Base-by-base conservation (phyloP, 768 basidiomycete genomes). In the Myochromella boudieri region DNA sequence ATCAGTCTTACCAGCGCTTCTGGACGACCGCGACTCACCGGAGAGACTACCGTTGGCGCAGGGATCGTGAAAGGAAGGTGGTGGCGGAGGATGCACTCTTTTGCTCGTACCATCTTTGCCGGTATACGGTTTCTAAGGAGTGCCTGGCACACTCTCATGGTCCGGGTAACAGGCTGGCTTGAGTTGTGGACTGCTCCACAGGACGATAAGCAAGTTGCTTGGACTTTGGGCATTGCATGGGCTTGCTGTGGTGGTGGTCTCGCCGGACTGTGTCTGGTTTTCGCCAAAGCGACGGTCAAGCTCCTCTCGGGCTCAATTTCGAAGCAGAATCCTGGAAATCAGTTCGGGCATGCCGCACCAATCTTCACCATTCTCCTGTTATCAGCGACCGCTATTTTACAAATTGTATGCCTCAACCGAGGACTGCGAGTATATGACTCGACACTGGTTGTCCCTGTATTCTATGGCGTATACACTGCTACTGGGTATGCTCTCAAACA, bases 201-300 rank as follows among this genome's bases (percentile, higher is more conserved):
- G 59, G 87, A 87, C 59, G 95, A 98, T 60, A 87, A 80, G 55
- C 84, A 84, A 44, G 72, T 98, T 32, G 86, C 87, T 6, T 97
- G 93, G 91, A 84, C 89, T 21, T 75, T 95, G 36, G 95, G 94
- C 11, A 91, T 98, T 40, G 86, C 85, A 1, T 97, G 95, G 95
- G 89, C 92, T 2, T 93, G 93, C 52, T 84, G 84, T 44, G 94
- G 95, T 26, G 95, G 95, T 10, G 87, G 91, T 27, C 71, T 98
- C 29, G 91, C 92, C 5, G 95, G 95, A 4, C 84, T 85, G 32
- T 88, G 84, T 65, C 73, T 98, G 47, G 91, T 98, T 3, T 95
- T 97, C 57, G 77, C 78, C 3, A 80, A 80, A 56, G 78, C 85
- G 18, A 80, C 77, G n/a, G 89, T 94, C 46, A 85, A 91, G 59